Base-by-base conservation (phyloP, 768 basidiomycete species). In the Kwoniella dendrophila region DNA sequence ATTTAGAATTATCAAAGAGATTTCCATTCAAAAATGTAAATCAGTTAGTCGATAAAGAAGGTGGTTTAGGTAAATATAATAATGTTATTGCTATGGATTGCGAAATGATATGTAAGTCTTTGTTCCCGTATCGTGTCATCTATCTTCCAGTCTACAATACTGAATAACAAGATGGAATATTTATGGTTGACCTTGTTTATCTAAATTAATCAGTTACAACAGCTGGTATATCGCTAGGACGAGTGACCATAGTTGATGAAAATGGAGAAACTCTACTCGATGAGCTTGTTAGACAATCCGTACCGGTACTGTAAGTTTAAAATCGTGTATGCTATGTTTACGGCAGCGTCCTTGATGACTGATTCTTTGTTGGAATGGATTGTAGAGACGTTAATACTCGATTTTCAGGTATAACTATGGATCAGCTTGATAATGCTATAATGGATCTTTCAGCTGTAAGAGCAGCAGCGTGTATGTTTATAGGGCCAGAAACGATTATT, bases 31-130 rank as follows among this genome's bases (percentile, higher is more conserved):
- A 53, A 66, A 72, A 61, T n/a, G 70, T 71, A 12, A 34, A 45
- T 20, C 49, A 72, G 53, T 56, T 71, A 12, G 56, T 67, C 11
- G 61, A 56, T 33, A 64, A 69, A 24, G 38, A 47, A 2, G 61
- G 55, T 10, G 40, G 62, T 20, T 41, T 41, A 41, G 51, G 18
- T 6, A 65, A 56, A 14, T 59, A 52, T 0, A 80, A 91, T 45
- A 90, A 93, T 59, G 85, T 97, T 3, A 90, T 87, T 4, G 91
- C 91, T 0, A 82, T 98, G 51, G 96, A 99, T 77, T 98, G 96
- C 74, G 96, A 99, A 79, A 92, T 98, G 90, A 83, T 97, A 29
- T 69, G 79, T 80, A 64, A 77, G 68, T 53, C n/a, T n/a, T n/a
- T 10, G 6, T 6, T 40, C 14, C 27, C 4, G 8, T 34, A 10